phyloP scores from a whole-genome alignment of 2,329 filamentous ascomycete species.

The Elsinoe australis region DNA sequence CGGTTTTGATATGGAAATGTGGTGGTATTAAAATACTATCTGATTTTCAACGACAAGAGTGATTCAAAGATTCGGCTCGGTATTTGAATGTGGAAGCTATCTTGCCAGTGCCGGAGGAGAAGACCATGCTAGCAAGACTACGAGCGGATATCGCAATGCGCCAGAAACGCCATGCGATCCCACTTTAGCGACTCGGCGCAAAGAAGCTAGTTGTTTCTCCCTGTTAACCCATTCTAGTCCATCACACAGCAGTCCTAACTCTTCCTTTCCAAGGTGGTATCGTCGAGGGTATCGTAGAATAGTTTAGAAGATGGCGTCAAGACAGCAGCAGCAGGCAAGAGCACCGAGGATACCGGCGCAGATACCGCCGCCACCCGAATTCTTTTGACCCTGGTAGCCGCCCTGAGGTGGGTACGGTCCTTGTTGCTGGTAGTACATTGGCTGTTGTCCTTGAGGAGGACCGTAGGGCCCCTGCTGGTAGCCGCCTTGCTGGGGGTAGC shows the following conservation, averaged over 20 bases:
- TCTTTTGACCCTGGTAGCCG: constrained; percentile 34
- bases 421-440: constrained; percentile 34
- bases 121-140: no score
- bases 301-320: constrained; percentile 34
- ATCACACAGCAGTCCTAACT: no score
- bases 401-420: constrained; percentile 30
- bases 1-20: no score
- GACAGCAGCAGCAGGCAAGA: constrained; percentile 44
- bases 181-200: neutral
- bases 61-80: no score
- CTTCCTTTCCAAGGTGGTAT: no score
- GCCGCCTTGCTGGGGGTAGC: constrained; percentile 13
- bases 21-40: no score
- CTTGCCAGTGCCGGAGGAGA: no score
- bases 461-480: constrained; percentile 21
- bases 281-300: constrained; percentile 6
- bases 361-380: constrained; percentile 31
- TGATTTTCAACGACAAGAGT: no score
- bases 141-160: no score
- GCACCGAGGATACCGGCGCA: constrained; percentile 43
- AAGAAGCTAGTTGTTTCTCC: no score
- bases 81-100: no score
- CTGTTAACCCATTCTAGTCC: no score
- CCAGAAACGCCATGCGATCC: constrained; percentile 5
- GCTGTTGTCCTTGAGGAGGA: constrained; percentile 20